Percentiles rank a stretch among this genome's conserved stretches.
Evolutionary conservation across 805 yeast species (phyloP).

Genomic region (Yamadazyma kitorensis): DNA sequence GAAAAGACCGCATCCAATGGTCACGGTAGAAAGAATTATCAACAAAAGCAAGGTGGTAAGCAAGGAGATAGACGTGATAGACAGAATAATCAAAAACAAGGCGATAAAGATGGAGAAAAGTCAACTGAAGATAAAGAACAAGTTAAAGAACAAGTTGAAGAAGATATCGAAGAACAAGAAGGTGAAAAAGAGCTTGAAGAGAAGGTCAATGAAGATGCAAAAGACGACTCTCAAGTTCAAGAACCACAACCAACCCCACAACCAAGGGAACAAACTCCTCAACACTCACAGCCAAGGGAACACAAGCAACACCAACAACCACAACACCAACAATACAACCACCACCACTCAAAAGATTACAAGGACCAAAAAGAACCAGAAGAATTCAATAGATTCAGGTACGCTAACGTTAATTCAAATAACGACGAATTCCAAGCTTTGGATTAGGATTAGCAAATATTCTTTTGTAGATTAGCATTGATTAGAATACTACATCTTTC

Average conservation of each 20-base stretch:
- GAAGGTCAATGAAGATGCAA: too few relatives aligned
- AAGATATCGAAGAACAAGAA: too few relatives aligned
- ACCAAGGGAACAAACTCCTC: constrained; percentile 33
- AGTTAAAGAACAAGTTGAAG: too few relatives aligned
- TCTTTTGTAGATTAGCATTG: too few relatives aligned
- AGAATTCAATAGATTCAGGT: constrained; percentile 40
- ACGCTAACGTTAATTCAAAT: constrained; percentile 42
- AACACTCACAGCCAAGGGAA: constrained; percentile 28
- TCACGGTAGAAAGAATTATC: constrained; percentile 42
- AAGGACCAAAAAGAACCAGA: constrained; percentile 27
- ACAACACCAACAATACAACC: constrained; percentile 31
- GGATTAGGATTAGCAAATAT: too few relatives aligned
- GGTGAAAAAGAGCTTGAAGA: constrained; percentile 20
- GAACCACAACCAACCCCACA: constrained; percentile 27
- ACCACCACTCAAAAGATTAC: constrained; percentile 8
- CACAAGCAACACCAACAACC: constrained; percentile 32
- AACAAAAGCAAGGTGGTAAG: constrained; percentile 31
- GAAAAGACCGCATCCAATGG: constrained; percentile 82
- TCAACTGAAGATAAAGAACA: too few relatives aligned
- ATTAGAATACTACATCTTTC: too few relatives aligned
- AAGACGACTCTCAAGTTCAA: constrained; percentile 12
- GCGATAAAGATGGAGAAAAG: too few relatives aligned
- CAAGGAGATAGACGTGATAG: constrained; percentile 23
- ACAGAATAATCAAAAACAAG: too few relatives aligned
- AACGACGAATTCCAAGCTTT: constrained; percentile 44